phyloP scores from a whole-genome alignment of 169 alveolate species.

The Amoebophrya sp. region DNA sequence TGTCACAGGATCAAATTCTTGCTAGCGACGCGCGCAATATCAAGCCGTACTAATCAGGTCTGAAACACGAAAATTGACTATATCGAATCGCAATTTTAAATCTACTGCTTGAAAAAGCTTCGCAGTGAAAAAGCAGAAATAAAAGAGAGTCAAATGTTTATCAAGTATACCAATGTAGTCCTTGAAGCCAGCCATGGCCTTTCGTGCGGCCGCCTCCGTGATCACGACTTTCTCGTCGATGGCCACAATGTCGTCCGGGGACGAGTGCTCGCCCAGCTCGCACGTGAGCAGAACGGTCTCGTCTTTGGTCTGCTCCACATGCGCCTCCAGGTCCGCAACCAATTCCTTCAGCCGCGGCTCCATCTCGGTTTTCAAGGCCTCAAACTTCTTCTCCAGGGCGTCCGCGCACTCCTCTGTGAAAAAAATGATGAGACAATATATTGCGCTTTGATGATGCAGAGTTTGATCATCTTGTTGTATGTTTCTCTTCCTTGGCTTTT shows the following conservation, averaged over 20 bases:
- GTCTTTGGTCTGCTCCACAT: background rate
- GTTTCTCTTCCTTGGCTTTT: too few relatives aligned
- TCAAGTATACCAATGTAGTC: background rate
- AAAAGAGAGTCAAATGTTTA: too few relatives aligned
- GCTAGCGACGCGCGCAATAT: too few relatives aligned
- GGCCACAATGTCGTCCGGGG: background rate
- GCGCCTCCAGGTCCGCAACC: background rate
- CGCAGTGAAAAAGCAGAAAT: too few relatives aligned
- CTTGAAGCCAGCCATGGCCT: background rate
- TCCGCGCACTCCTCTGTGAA: background rate
- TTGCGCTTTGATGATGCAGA: too few relatives aligned
- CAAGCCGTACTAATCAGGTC: too few relatives aligned
- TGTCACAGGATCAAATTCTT: too few relatives aligned
- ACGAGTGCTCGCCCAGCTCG: slow-evolving; percentile 1
- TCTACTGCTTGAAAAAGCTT: too few relatives aligned
- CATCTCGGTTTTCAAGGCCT: background rate
- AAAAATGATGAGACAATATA: too few relatives aligned
- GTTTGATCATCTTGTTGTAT: too few relatives aligned
- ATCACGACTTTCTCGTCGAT: background rate
- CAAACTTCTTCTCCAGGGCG: background rate
- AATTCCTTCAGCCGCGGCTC: background rate
- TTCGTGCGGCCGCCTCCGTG: background rate
- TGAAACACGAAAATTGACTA: too few relatives aligned
- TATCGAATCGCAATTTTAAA: too few relatives aligned
- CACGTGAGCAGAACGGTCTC: background rate